Conservation (phyloP, 495 filamentous ascomycete genomes). For the Penicillium odoratum region DNA sequence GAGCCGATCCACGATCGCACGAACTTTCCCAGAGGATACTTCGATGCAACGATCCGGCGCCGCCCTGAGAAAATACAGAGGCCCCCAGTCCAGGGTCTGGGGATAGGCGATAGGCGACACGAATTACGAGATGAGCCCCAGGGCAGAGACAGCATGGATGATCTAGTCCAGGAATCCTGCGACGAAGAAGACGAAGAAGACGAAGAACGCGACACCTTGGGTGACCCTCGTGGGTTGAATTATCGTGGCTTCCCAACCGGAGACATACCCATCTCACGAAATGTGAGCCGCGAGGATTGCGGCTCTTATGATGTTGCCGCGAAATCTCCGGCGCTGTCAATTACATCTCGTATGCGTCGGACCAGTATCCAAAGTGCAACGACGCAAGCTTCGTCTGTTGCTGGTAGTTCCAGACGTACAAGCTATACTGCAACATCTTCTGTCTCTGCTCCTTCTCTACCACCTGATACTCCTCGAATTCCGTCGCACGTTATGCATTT, state of each 20-base stretch:
- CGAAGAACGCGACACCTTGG: slow-evolving; percentile 23
- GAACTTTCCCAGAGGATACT: slow-evolving; percentile 40
- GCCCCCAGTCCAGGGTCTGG: slow-evolving; percentile 10
- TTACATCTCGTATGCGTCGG: slow-evolving; percentile 48
- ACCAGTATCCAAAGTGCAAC: slow-evolving; percentile 36
- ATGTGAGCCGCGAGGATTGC: slow-evolving; percentile 11
- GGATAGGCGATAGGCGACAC: slow-evolving; percentile 10
- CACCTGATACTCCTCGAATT: slow-evolving; percentile 32
- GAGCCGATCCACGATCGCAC: slow-evolving; percentile 11
- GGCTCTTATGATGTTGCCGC: slow-evolving; percentile 29
- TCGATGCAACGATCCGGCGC: slow-evolving; percentile 33
- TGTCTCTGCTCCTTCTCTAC: slow-evolving; percentile 31
- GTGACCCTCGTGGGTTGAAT: slow-evolving; percentile 9
- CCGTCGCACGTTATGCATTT: slow-evolving; percentile 7
- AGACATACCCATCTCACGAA: slow-evolving; percentile 6
- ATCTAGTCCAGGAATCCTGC: slow-evolving; percentile 24
- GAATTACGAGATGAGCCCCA: not conserved
- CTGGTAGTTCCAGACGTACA: slow-evolving; percentile 38
- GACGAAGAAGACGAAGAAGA: slow-evolving; percentile 18
- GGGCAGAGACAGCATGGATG: slow-evolving; percentile 5
- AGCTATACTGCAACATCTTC: slow-evolving; percentile 39
- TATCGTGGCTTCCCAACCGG: slow-evolving; percentile 11
- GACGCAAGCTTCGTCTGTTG: slow-evolving; percentile 27
- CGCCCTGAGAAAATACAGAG: slow-evolving; percentile 16
- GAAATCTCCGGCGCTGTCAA: slow-evolving; percentile 43